Percentiles rank a stretch among this genome's conserved stretches.
Evolutionary conservation across 768 basidiomycete genomes (phyloP).

Genomic region (Mycena floridula): DNA sequence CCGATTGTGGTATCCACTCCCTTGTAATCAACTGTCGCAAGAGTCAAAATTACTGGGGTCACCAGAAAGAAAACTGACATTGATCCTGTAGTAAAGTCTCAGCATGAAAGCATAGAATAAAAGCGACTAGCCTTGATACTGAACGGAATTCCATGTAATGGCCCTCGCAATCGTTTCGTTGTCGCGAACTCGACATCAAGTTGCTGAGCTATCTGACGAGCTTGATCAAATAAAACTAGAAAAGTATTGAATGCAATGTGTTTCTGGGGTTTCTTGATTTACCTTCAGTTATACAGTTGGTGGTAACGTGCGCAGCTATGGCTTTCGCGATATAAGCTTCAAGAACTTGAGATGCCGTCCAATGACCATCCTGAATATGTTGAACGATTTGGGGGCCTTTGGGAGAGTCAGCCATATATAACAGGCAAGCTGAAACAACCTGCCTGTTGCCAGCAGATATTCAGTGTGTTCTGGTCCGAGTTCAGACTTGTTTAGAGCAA

Average conservation of each 20-base stretch:
- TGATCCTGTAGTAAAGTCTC: too few species aligned
- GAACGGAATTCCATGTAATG: slow-evolving; percentile 70
- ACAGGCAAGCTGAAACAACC: too few species aligned
- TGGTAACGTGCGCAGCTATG: slow-evolving; percentile 31
- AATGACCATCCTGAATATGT: slow-evolving; percentile 38
- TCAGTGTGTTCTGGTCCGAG: too few species aligned
- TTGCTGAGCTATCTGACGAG: slow-evolving; percentile 53
- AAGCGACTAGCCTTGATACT: slow-evolving; percentile 58
- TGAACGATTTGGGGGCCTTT: slow-evolving; percentile 45
- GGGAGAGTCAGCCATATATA: too few species aligned
- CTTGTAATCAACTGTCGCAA: background rate
- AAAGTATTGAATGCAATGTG: background rate
- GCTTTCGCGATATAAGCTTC: slow-evolving; percentile 58
- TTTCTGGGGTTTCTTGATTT: background rate
- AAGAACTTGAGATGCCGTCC: slow-evolving; percentile 48
- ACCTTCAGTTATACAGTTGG: slow-evolving; percentile 47
- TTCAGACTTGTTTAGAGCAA: too few species aligned
- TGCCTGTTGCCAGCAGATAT: too few species aligned
- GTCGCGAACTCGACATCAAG: slow-evolving; percentile 56
- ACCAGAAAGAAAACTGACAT: background rate
- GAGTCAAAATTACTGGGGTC: background rate
- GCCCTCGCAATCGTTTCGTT: slow-evolving; percentile 64
- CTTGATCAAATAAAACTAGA: slow-evolving; percentile 65
- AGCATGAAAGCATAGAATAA: too few species aligned
- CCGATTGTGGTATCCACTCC: background rate